Conservation (phyloP, 441 rosid genomes). For the Populus tomentosa region DNA sequence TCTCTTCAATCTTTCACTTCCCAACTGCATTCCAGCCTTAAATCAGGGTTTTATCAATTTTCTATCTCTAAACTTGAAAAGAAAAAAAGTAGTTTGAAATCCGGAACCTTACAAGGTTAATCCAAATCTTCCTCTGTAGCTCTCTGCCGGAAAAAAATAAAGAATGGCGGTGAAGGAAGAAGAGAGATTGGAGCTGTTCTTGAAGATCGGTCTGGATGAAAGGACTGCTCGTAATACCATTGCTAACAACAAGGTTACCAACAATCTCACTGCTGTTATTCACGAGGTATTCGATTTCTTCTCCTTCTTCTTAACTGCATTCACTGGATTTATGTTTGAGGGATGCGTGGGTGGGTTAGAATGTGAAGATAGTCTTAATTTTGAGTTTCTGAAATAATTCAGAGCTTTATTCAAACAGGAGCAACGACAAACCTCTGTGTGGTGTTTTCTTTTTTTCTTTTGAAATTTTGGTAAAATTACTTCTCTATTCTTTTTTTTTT, state of each 20-base stretch:
- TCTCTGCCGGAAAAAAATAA: background rate
- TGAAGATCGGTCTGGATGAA: constrained; percentile 80
- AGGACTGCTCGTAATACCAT: constrained; percentile 73
- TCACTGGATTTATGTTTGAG: background rate
- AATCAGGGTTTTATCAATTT: constrained; percentile 14
- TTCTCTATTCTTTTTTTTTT: background rate
- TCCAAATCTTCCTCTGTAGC: background rate
- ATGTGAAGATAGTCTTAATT: background rate
- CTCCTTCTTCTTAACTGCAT: background rate
- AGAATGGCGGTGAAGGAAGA: constrained; percentile 47
- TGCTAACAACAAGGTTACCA: constrained; percentile 76
- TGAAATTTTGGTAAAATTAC: background rate
- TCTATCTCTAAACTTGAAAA: background rate
- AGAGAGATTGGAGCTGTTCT: constrained; percentile 55
- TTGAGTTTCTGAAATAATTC: background rate
- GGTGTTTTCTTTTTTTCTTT: background rate
- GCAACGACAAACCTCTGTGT: too few relatives aligned
- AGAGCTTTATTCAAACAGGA: too few relatives aligned
- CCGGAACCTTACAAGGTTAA: background rate
- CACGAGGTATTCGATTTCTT: constrained; percentile 52
- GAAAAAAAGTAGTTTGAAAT: background rate
- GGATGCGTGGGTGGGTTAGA: background rate
- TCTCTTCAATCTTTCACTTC: background rate
- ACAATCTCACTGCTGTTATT: constrained; percentile 73
- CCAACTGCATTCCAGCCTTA: background rate